Evolutionary conservation across 257 asterid species (phyloP), one percentile per base, ranked within the genome.

Genomic region (Nicotiana tabacum): DNA sequence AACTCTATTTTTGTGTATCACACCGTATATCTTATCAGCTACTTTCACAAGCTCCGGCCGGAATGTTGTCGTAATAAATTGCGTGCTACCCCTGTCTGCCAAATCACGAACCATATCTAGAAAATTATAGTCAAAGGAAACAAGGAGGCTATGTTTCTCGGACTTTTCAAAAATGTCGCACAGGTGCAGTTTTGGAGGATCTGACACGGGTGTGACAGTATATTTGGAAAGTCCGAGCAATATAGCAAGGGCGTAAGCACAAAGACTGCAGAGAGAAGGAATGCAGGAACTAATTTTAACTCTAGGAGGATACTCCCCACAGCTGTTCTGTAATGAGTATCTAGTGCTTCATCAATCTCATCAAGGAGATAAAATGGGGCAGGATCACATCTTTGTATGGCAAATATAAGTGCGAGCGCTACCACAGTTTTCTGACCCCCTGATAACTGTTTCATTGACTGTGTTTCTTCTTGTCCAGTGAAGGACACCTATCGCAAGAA

Each of bases 341-440:
- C 99, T 39, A 96, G 95, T 33, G 99, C 99, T 33, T 98, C 99
- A 88, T 96, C 99, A 56, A 96, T 96, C 90, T 96, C 99, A 82
- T 96, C 98, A 83, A 96, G 94, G 81, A 96, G 99, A 91, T 96
- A 96, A 87, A 96, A 96, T 17, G 99, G 98, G 30, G 99, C 99
- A 66, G 99, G 99, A 87, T 96, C 99, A 83, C 99, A 96, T 68
- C 98, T 92, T 82, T 96, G 99, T 81, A 96, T 96, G 88, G 98
- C 98, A 87, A 96, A 96, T 83, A 96, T 96, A 78, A 94, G 88
- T 32, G 97, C 89, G 86, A 96, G 88, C 68, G 99, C 99, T 76
- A 96, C 99, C 80, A 96, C 99, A 9, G 99, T 96, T 87, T 96
- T 96, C 89, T 96, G 99, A 67, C 99, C 99, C 68, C 99, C 99